Evolutionary conservation across 1,284 basidiomycete genomes (phyloP).

Genomic region (Sporisorium sorghi): DNA sequence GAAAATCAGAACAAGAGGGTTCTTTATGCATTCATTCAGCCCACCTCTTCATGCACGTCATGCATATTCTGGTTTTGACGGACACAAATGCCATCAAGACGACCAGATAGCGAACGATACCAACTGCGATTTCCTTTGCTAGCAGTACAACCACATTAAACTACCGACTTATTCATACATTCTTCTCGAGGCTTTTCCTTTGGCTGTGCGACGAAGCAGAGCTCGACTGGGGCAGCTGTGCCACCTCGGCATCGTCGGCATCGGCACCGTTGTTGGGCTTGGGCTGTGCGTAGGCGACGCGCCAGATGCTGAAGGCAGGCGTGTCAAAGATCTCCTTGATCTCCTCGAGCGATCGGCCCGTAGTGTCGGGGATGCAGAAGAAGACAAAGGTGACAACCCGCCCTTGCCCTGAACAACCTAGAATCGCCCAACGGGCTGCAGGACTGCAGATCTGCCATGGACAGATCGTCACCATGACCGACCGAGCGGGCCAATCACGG

Average conservation of each 20-base stretch:
- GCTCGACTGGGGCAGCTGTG: neutral
- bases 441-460: constrained; percentile 32
- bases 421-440: constrained; percentile 30
- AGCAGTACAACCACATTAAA: neutral
- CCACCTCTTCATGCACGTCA: too few species aligned
- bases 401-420: constrained; percentile 11
- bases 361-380: constrained; percentile 20
- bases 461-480: constrained; percentile 23
- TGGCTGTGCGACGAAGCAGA: constrained; percentile 2
- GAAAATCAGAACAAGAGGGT: too few species aligned
- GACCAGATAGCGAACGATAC: too few species aligned
- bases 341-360: constrained; percentile 18
- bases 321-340: constrained; percentile 20
- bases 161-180: neutral
- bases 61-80: too few species aligned
- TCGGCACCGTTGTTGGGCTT: neutral
- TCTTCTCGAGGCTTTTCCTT: constrained; percentile 6
- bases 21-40: too few species aligned
- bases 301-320: constrained; percentile 20
- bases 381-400: constrained; percentile 18
- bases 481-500: constrained; percentile 16
- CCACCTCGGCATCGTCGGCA: neutral
- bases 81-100: too few species aligned
- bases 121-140: too few species aligned
- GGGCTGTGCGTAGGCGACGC: constrained; percentile 11